Evolutionary conservation across 257 asterid genomes (phyloP).

Genomic region (Salvia rosmarinus): DNA sequence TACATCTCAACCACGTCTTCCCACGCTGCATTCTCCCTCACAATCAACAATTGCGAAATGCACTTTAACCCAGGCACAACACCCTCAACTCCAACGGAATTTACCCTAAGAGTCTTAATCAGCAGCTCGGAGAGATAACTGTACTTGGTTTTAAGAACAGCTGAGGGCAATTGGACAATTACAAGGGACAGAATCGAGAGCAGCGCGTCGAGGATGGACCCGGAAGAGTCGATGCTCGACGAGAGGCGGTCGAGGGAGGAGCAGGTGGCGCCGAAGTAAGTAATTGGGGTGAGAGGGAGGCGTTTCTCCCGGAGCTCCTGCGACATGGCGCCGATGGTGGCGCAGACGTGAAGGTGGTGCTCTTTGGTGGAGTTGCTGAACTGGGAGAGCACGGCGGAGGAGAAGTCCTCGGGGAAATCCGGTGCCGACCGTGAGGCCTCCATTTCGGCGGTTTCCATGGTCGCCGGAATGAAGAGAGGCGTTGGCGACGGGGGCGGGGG

Average conservation of each 20-base stretch:
- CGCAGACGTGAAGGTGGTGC: conserved; percentile 79
- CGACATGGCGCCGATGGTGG: conserved; percentile 73
- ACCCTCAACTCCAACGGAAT: conserved; percentile 56
- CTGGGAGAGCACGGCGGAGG: conserved; percentile 55
- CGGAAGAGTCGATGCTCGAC: conserved; percentile 48
- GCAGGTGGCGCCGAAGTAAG: conserved; percentile 84
- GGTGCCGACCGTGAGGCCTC: conserved; percentile 36
- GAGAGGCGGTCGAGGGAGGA: conserved; percentile 72
- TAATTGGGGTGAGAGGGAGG: conserved; percentile 56
- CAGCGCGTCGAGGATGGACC: conserved; percentile 70
- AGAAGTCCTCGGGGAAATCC: conserved; percentile 45
- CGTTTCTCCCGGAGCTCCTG: conserved; percentile 75
- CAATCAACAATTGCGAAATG: conserved; percentile 52
- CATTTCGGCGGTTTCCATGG: conserved; percentile 58
- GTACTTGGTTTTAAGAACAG: conserved; percentile 50
- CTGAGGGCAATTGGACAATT: conserved; percentile 42
- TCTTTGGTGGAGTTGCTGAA: conserved; percentile 60
- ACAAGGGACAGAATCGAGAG: conserved; percentile 62
- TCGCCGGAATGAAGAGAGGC: conserved; percentile 23
- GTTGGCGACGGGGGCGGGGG: conserved; percentile 5
- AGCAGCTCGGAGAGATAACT: conserved; percentile 56
- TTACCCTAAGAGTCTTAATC: conserved; percentile 43
- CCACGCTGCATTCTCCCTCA: conserved; percentile 66
- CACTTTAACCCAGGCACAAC: conserved; percentile 67
- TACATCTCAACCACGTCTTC: conserved; percentile 58